These are phyloP conservation scores for Pestalotiopsis sp. DNA, from an alignment of 2,329 filamentous ascomycete species.

Conservation along the genomic window DNA sequence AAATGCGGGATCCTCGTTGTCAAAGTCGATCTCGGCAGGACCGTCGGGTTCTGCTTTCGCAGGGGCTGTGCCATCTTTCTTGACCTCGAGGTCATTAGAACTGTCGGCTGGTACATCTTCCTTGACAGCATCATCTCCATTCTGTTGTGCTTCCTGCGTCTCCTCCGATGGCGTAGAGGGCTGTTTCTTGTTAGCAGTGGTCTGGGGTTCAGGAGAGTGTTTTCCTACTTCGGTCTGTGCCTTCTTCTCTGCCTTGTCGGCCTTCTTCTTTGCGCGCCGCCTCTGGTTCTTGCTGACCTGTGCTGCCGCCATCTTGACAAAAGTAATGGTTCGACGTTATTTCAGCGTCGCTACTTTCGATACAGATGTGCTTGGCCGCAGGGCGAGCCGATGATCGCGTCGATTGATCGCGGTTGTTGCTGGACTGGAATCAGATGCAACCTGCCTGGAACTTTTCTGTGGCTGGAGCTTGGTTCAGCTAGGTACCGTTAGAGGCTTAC, in stretches of 20 bases:
- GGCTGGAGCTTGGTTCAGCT: conserved; percentile 10
- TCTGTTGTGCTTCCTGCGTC: conserved; percentile 38
- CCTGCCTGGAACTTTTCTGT: conserved; percentile 10
- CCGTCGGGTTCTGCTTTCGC: conserved; percentile 46
- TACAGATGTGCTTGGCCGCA: not conserved
- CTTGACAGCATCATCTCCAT: conserved; percentile 26
- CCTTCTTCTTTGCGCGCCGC: conserved; percentile 92
- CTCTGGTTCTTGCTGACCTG: conserved; percentile 95
- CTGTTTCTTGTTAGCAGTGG: conserved; percentile 16
- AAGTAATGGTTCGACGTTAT: not conserved
- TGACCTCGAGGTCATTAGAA: conserved; percentile 41
- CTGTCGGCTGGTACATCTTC: conserved; percentile 28
- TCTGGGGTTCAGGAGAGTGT: conserved; percentile 1
- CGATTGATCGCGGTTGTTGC: not conserved
- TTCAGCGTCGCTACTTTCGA: not conserved
- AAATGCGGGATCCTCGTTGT: conserved; percentile 76
- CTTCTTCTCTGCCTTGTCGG: conserved; percentile 86
- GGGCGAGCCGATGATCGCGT: not conserved
- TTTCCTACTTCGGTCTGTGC: conserved; percentile 55
- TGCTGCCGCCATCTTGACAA: conserved; percentile 58
- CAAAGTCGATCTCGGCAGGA: conserved; percentile 51
- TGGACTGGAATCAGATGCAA: not conserved
- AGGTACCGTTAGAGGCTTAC: not conserved
- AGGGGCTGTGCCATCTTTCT: conserved; percentile 39
- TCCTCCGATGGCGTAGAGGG: conserved; percentile 25